phyloP scores from a whole-genome alignment of 176 grass and related monocot genomes.

The Tuctoria greenei region DNA sequence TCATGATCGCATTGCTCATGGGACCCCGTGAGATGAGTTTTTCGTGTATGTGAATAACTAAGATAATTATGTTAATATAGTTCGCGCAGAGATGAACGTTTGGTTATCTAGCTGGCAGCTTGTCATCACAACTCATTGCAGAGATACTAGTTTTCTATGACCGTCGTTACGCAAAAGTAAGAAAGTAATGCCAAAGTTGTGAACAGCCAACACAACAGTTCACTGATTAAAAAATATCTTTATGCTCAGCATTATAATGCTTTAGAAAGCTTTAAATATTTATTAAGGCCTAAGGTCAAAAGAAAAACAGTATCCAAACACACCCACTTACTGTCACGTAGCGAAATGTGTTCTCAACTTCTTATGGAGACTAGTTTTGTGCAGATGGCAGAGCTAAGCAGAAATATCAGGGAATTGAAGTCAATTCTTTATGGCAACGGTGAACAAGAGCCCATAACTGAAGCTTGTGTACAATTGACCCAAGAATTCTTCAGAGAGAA shows the following conservation, averaged over 20 bases:
- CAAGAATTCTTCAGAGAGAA: conserved; percentile 97
- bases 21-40: background rate
- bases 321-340: background rate
- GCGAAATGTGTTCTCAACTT: background rate
- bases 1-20: background rate
- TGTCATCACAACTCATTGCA: background rate
- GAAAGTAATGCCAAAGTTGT: background rate
- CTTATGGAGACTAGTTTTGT: conserved; percentile 27
- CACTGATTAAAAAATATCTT: conserved; percentile 3
- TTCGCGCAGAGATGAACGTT: background rate
- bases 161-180: background rate
- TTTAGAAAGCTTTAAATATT: background rate
- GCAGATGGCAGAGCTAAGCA: conserved; percentile 87
- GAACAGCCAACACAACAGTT: background rate
- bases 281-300: background rate
- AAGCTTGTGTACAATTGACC: conserved; percentile 84
- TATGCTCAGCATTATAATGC: background rate
- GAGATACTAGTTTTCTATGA: background rate
- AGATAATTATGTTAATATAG: background rate
- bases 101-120: background rate
- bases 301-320: conserved; percentile 11
- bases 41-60: conserved; percentile 1
- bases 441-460: conserved; percentile 79
- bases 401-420: conserved; percentile 96
- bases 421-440: conserved; percentile 88